phyloP scores from a whole-genome alignment of 106 monocot genomes.

The Dioscorea dumetorum region DNA sequence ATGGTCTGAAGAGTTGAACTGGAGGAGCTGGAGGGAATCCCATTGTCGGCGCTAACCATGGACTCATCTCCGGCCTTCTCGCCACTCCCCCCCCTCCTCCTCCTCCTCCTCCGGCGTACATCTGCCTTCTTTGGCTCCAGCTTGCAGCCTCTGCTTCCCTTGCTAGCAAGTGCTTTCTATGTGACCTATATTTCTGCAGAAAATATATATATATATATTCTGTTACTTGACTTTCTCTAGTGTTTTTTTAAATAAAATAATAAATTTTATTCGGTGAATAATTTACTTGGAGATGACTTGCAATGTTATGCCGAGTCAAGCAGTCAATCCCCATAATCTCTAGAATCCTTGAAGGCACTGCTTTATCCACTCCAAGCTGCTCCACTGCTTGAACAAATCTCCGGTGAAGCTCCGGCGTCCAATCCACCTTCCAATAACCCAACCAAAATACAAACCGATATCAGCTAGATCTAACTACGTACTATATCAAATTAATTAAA shows the following conservation, averaged over 20 bases:
- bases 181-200: slow-evolving; percentile 87
- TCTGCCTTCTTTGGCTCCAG: slow-evolving; percentile 74
- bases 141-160: slow-evolving; percentile 82
- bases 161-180: slow-evolving; percentile 74
- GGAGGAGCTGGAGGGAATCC: slow-evolving; percentile 38
- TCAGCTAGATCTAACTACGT: too few species aligned
- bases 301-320: slow-evolving; percentile 89
- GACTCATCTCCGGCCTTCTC: slow-evolving; percentile 26
- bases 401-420: slow-evolving; percentile 96
- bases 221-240: too few species aligned
- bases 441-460: too few species aligned
- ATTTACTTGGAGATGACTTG: slow-evolving; percentile 85
- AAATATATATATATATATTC: neutral
- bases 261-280: too few species aligned
- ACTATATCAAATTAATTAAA: too few species aligned
- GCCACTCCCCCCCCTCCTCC: slow-evolving; percentile 3
- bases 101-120: slow-evolving; percentile 22
- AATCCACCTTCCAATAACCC: slow-evolving; percentile 58
- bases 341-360: slow-evolving; percentile 86
- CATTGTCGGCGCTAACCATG: slow-evolving; percentile 36
- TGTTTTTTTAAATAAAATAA: too few species aligned
- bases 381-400: slow-evolving; percentile 94
- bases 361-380: slow-evolving; percentile 88
- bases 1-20: slow-evolving; percentile 16
- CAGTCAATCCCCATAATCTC: slow-evolving; percentile 95